Conservation (phyloP, 139 green algal species). For the Chlamydomonas asymmetrica region DNA sequence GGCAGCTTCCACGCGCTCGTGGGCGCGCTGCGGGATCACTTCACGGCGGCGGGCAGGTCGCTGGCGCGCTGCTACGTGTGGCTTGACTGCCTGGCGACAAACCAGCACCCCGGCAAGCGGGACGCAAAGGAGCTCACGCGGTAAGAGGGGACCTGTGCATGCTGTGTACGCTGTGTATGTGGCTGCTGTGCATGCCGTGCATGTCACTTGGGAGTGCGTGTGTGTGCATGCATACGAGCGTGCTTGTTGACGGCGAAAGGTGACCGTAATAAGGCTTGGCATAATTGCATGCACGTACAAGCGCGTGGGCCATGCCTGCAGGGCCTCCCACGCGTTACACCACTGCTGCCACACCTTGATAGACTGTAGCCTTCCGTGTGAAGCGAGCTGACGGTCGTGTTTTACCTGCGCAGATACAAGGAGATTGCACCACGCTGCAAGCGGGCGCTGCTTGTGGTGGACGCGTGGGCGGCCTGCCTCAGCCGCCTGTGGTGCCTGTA, state of each 20-base stretch:
- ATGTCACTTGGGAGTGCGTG: background rate
- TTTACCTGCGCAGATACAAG: too few relatives aligned
- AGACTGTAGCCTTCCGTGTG: too few relatives aligned
- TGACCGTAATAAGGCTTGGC: background rate
- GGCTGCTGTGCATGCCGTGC: background rate
- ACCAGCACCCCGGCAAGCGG: conserved; percentile 17
- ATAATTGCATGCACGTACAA: background rate
- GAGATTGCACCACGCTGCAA: background rate
- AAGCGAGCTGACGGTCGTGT: too few relatives aligned
- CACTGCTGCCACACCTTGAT: background rate
- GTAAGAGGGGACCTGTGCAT: background rate
- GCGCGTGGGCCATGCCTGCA: background rate
- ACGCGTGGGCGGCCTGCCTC: background rate
- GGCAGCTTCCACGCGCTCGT: conserved; percentile 12
- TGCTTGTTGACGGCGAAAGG: background rate
- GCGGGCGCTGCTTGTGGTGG: conserved; percentile 10
- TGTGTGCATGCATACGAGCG: background rate
- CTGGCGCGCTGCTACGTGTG: background rate
- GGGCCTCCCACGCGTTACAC: background rate
- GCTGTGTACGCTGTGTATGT: background rate
- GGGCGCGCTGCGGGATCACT: conserved; percentile 1
- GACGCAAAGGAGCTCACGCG: conserved; percentile 14
- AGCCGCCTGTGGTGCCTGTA: too few relatives aligned
- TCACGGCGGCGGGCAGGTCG: background rate
- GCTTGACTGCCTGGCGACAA: conserved; percentile 10